Evolutionary conservation across 106 monocot species (phyloP).

Genomic region (Dioscorea zingiberensis): DNA sequence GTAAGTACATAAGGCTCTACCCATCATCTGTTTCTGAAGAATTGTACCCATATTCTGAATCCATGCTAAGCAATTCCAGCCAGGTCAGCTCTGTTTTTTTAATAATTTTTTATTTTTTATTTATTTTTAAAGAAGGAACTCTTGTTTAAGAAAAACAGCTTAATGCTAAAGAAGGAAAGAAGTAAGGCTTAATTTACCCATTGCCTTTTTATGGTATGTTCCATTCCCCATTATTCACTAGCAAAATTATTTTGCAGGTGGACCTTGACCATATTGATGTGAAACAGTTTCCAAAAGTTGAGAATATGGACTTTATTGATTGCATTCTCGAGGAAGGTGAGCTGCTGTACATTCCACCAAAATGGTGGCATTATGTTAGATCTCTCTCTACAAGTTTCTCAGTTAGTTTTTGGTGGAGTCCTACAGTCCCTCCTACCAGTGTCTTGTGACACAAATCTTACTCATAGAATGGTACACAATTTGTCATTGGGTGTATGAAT

Average conservation of each 20-base stretch:
- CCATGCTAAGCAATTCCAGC: constrained; percentile 88
- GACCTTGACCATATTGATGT: constrained; percentile 70
- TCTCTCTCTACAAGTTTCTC: constrained; percentile 80
- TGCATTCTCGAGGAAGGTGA: constrained; percentile 72
- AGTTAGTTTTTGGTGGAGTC: constrained; percentile 93
- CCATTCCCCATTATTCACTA: too few relatives aligned
- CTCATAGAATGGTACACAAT: not conserved
- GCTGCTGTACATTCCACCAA: constrained; percentile 72
- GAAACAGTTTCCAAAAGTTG: constrained; percentile 52
- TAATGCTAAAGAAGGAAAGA: too few relatives aligned
- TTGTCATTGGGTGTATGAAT: not conserved
- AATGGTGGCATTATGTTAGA: constrained; percentile 88
- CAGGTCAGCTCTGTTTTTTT: constrained; percentile 53
- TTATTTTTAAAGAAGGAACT: not conserved
- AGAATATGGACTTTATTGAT: constrained; percentile 60
- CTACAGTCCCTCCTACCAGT: not conserved
- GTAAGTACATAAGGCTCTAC: constrained; percentile 92
- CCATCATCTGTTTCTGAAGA: constrained; percentile 52
- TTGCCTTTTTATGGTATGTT: too few relatives aligned
- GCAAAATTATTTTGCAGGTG: constrained; percentile 64
- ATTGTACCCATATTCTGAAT: constrained; percentile 74
- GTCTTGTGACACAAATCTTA: not conserved
- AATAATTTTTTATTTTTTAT: too few relatives aligned
- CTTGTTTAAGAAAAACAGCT: too few relatives aligned
- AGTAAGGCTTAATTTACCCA: too few relatives aligned